phyloP scores from a whole-genome alignment of 805 yeast species.

The Candida pini region DNA sequence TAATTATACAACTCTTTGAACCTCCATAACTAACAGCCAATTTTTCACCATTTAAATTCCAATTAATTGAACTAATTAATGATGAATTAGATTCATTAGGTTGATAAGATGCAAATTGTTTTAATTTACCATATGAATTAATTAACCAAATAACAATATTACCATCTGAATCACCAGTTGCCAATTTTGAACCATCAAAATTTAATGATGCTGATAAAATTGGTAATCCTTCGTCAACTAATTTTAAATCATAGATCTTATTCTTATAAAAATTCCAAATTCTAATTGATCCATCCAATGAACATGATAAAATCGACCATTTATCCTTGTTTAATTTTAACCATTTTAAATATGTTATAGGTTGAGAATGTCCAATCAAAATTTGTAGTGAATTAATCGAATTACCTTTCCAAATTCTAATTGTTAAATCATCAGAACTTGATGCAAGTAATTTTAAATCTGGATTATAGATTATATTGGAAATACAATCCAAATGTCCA shows the following conservation, averaged over 20 bases:
- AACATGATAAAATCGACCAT: constrained; percentile 42
- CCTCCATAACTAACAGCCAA: constrained; percentile 24
- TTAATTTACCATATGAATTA: constrained; percentile 5
- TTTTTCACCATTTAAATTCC: constrained; percentile 21
- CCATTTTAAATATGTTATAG: constrained; percentile 57
- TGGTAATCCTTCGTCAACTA: constrained; percentile 44
- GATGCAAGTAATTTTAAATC: constrained; percentile 55
- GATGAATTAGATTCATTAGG: constrained; percentile 13
- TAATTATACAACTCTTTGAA: constrained; percentile 22
- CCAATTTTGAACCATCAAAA: constrained; percentile 42
- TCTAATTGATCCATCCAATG: constrained; percentile 67
- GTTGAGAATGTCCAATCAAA: constrained; percentile 50
- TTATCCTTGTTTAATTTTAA: constrained; percentile 25
- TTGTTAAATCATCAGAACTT: constrained; percentile 69
- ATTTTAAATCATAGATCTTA: constrained; percentile 30
- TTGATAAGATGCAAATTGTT: constrained; percentile 20
- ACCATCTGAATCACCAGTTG: constrained; percentile 65
- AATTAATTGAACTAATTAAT: constrained; percentile 19
- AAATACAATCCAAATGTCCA: constrained; percentile 64
- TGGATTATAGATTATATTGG: constrained; percentile 49
- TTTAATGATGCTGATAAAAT: constrained; percentile 51
- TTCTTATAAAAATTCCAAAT: constrained; percentile 59
- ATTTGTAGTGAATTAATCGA: constrained; percentile 46
- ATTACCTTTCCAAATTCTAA: constrained; percentile 72
- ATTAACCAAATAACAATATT: constrained; percentile 49